Conservation (phyloP, 129 eudicot genomes). For the Arctium minus region DNA sequence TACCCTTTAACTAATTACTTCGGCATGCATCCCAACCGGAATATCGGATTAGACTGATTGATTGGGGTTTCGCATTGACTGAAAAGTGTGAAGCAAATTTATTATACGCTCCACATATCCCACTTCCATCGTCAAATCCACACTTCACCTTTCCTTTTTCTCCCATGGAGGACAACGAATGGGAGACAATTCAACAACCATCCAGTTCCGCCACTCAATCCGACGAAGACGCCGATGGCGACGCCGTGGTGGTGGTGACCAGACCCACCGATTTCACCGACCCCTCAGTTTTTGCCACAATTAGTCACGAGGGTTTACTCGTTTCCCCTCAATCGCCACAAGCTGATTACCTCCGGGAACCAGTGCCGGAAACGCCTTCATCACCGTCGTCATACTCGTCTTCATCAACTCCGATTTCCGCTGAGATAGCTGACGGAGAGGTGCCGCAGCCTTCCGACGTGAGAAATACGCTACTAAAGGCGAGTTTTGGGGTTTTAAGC, state of each 20-base stretch:
- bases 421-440: constrained; percentile 15
- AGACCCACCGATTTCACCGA: neutral
- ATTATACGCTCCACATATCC: neutral
- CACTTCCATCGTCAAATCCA: neutral
- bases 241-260: constrained; percentile 7
- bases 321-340: constrained; percentile 11
- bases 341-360: neutral
- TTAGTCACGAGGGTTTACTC: constrained; percentile 1
- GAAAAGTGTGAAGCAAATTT: neutral
- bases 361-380: constrained; percentile 9
- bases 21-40: neutral
- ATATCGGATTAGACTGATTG: too few relatives aligned
- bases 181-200: constrained; percentile 33
- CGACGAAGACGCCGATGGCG: constrained; percentile 15
- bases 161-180: constrained; percentile 26
- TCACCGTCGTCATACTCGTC: constrained; percentile 15
- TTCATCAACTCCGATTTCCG: constrained; percentile 1
- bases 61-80: too few relatives aligned
- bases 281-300: constrained; percentile 1
- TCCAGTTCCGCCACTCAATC: constrained; percentile 27
- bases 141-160: neutral
- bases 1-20: neutral
- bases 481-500: constrained; percentile 22
- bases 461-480: neutral
- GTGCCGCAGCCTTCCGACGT: constrained; percentile 4